A percentile compares a stretch with the other conserved stretches of the same genome.
Conservation (phyloP, 768 basidiomycete species). For the Cyclocybe cylindracea region DNA sequence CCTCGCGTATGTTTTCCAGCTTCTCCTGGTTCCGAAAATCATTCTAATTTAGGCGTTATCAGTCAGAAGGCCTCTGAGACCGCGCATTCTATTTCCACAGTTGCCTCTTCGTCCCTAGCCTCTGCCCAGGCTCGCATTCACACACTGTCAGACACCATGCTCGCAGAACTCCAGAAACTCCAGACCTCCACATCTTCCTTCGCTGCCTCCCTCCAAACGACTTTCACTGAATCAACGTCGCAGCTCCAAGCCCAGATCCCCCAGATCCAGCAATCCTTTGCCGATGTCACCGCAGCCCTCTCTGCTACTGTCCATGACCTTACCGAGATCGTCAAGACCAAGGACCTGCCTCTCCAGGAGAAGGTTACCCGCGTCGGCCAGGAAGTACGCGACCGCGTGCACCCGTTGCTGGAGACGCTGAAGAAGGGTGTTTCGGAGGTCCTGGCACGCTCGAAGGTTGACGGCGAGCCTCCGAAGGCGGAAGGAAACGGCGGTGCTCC, state of each 20-base stretch:
- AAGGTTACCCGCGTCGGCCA: constrained; percentile 57
- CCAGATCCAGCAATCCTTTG: constrained; percentile 59
- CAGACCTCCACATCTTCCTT: constrained; percentile 57
- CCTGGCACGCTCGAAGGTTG: constrained; percentile 26
- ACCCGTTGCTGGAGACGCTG: constrained; percentile 59
- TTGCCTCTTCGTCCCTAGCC: constrained; percentile 57
- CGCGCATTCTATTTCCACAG: constrained; percentile 59
- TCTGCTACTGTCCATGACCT: constrained; percentile 54
- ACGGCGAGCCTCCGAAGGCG: neutral
- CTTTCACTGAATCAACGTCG: constrained; percentile 34
- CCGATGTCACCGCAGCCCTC: constrained; percentile 47
- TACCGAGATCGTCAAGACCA: constrained; percentile 47
- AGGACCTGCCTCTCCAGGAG: constrained; percentile 60
- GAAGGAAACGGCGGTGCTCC: too few relatives aligned
- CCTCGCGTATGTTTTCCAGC: constrained; percentile 51
- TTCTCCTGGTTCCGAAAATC: neutral
- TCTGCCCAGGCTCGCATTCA: constrained; percentile 60
- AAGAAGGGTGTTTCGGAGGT: constrained; percentile 42
- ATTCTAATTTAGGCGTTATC: constrained; percentile 7
- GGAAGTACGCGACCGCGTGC: constrained; percentile 62
- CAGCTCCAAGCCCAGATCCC: constrained; percentile 49
- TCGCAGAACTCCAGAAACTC: constrained; percentile 65
- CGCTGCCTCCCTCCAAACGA: constrained; percentile 41
- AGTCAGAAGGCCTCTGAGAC: constrained; percentile 74
- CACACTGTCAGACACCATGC: constrained; percentile 64